Percentiles rank a stretch among this genome's conserved stretches.
Conservation (phyloP, 805 yeast species). For the Diddensiella santjacobensis region DNA sequence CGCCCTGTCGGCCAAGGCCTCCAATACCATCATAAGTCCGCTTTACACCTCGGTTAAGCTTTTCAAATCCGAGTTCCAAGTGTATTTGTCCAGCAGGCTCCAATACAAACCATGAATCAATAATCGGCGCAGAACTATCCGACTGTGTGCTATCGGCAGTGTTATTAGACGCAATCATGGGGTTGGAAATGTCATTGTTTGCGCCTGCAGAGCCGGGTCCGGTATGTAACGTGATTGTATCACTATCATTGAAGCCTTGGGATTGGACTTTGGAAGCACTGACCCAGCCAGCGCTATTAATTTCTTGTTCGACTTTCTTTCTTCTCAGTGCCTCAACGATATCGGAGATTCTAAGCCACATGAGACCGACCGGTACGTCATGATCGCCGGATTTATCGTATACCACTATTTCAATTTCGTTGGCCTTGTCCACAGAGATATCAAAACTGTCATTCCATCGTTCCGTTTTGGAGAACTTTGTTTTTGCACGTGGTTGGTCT, state of each 20-base stretch:
- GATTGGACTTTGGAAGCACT: constrained; percentile 50
- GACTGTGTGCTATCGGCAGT: background rate
- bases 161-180: background rate
- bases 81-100: constrained; percentile 94
- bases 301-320: constrained; percentile 72
- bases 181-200: background rate
- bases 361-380: constrained; percentile 81
- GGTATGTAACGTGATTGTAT: background rate
- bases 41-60: constrained; percentile 50
- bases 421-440: constrained; percentile 81
- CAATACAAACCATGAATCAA: constrained; percentile 81
- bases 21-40: constrained; percentile 45
- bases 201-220: constrained; percentile 15
- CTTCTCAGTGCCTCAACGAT: constrained; percentile 93
- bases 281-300: constrained; percentile 80
- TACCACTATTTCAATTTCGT: constrained; percentile 84
- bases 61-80: constrained; percentile 73
- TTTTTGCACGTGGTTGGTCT: constrained; percentile 76
- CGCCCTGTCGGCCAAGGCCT: constrained; percentile 93
- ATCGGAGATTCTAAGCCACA: constrained; percentile 88
- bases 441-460: constrained; percentile 81
- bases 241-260: constrained; percentile 7
- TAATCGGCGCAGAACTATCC: constrained; percentile 18
- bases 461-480: constrained; percentile 71
- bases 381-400: constrained; percentile 71